Percentiles rank a stretch among this genome's conserved stretches.
These are phyloP conservation scores for Aspergillus sp. DNA, from an alignment of 2,329 filamentous ascomycete species.

Conservation along the genomic window DNA sequence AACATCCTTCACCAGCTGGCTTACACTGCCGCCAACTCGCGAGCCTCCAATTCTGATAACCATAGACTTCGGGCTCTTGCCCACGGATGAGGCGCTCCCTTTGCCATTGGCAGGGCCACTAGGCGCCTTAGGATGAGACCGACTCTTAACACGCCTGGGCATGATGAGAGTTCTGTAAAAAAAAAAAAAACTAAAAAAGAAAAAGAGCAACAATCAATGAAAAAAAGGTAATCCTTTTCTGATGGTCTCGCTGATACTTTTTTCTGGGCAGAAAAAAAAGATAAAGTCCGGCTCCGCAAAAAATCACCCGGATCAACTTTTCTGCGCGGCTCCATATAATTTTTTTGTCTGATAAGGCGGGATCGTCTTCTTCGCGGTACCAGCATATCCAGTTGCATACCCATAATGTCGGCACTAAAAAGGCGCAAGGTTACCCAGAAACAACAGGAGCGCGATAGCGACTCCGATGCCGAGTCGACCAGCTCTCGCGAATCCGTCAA, in stretches of 20 bases:
- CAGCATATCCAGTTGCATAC: neutral
- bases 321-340: conserved; percentile 36
- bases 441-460: conserved; percentile 21
- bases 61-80: conserved; percentile 87
- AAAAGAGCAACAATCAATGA: neutral
- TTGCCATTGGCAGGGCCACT: conserved; percentile 52
- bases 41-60: conserved; percentile 95
- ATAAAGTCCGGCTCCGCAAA: conserved; percentile 23
- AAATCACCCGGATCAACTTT: conserved; percentile 37
- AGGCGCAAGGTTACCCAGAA: conserved; percentile 40
- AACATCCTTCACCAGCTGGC: conserved; percentile 87
- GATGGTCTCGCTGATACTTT: conserved; percentile 24
- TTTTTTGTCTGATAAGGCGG: conserved; percentile 18
- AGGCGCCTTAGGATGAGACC: conserved; percentile 73
- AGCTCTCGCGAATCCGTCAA: conserved; percentile 14
- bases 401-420: conserved; percentile 40
- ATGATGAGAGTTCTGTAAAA: conserved; percentile 47
- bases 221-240: conserved; percentile 9
- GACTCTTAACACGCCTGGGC: conserved; percentile 85
- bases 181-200: neutral
- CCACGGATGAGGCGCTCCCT: conserved; percentile 60
- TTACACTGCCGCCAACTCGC: conserved; percentile 87
- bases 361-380: neutral
- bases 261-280: conserved; percentile 35
- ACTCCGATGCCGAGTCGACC: conserved; percentile 25